These are phyloP conservation scores for Circinella umbellata DNA, from an alignment of 371 early-diverging fungal species.

Conservation along the genomic window DNA sequence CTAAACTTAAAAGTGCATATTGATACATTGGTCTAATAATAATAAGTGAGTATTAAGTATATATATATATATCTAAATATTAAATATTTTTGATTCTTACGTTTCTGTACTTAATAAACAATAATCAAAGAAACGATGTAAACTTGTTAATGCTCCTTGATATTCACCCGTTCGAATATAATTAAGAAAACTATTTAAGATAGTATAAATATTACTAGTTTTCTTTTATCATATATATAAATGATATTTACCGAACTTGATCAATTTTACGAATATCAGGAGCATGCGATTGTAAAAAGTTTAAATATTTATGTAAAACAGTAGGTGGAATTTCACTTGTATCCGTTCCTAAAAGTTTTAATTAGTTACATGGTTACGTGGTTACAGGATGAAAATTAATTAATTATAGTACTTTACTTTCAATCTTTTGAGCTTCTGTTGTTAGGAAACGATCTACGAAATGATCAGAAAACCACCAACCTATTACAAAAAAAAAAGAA, in stretches of 20 bases:
- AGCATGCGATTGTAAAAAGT: constrained; percentile 32
- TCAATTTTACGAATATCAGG: constrained; percentile 29
- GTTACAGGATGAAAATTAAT: too few species aligned
- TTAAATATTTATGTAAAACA: constrained; percentile 30
- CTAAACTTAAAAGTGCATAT: constrained; percentile 40
- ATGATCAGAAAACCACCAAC: constrained; percentile 44
- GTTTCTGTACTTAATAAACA: constrained; percentile 33
- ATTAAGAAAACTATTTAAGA: constrained; percentile 32
- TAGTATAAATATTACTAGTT: neutral
- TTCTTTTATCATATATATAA: too few species aligned
- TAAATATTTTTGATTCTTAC: too few species aligned
- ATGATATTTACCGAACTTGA: constrained; percentile 33
- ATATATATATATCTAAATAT: too few species aligned
- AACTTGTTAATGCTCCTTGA: constrained; percentile 30
- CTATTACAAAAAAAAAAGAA: neutral
- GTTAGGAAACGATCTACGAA: constrained; percentile 33
- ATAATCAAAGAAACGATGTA: constrained; percentile 40
- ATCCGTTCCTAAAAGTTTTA: constrained; percentile 28
- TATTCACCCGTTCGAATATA: constrained; percentile 45
- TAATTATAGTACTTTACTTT: constrained; percentile 27
- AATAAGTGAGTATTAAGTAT: neutral
- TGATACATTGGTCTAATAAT: constrained; percentile 36
- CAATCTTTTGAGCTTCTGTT: constrained; percentile 37
- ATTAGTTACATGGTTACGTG: too few species aligned
- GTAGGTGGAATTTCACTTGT: constrained; percentile 30